Percentiles rank a stretch among this genome's conserved stretches.
These are phyloP conservation scores for Agrocybe praecox DNA, from an alignment of 768 basidiomycete genomes.

Conservation along the genomic window DNA sequence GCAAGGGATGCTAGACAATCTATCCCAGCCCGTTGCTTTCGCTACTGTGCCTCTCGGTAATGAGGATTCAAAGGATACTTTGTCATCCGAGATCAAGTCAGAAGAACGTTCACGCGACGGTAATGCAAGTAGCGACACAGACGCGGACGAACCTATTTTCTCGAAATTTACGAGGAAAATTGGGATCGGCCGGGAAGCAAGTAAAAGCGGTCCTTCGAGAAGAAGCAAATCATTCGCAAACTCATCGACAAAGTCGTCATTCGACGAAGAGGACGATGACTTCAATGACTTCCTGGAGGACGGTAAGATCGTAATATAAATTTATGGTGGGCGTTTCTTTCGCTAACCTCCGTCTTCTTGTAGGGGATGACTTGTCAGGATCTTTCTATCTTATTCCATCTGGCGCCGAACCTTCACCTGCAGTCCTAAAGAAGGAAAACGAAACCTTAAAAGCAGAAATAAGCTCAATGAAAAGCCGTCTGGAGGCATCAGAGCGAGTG, in stretches of 20 bases:
- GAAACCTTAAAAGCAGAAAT: constrained; percentile 60
- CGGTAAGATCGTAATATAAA: constrained; percentile 39
- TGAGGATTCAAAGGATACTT: constrained; percentile 32
- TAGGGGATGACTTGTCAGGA: constrained; percentile 73
- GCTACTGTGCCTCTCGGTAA: constrained; percentile 74
- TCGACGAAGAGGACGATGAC: constrained; percentile 48
- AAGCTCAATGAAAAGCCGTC: constrained; percentile 54
- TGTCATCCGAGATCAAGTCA: constrained; percentile 20
- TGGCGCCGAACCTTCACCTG: constrained; percentile 51
- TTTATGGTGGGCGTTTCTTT: constrained; percentile 1
- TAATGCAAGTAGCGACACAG: constrained; percentile 66
- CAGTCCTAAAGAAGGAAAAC: constrained; percentile 69
- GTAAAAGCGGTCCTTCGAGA: constrained; percentile 15
- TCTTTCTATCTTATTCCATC: constrained; percentile 79
- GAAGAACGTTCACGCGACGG: constrained; percentile 44
- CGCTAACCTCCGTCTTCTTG: not conserved
- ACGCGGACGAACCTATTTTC: constrained; percentile 65
- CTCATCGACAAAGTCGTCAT: constrained; percentile 13
- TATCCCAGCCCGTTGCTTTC: constrained; percentile 86
- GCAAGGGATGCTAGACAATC: constrained; percentile 83
- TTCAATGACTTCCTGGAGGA: constrained; percentile 63
- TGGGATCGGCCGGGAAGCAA: constrained; percentile 41
- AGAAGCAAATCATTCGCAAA: constrained; percentile 6
- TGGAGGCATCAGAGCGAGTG: constrained; percentile 63
- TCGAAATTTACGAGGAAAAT: constrained; percentile 56